A percentile compares a stretch with the other conserved stretches of the same genome.
phyloP scores from a whole-genome alignment of 163 green algal genomes.

The Botryococcus braunii region DNA sequence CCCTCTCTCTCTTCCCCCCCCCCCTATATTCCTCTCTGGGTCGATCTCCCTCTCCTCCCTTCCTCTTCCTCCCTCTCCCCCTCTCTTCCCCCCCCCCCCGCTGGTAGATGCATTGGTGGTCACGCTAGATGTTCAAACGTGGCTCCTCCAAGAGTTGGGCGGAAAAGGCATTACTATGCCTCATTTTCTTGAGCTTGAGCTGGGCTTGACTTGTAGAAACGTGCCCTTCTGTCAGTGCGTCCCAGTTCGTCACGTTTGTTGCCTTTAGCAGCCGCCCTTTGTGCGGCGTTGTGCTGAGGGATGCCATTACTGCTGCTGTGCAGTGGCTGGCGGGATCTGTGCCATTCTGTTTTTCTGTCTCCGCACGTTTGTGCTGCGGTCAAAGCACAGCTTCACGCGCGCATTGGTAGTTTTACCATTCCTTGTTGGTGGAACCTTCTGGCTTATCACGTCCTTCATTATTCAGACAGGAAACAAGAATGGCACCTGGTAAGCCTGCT shows the following conservation, averaged over 20 bases:
- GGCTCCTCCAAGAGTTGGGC: too few relatives aligned
- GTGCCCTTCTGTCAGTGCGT: not conserved
- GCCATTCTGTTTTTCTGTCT: slow-evolving; percentile 32
- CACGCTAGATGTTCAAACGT: too few relatives aligned
- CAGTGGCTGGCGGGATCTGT: slow-evolving; percentile 16
- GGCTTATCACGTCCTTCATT: slow-evolving; percentile 21
- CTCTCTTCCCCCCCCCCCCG: too few relatives aligned
- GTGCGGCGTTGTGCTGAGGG: too few relatives aligned
- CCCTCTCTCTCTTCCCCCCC: too few relatives aligned
- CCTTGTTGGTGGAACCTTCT: slow-evolving; percentile 19
- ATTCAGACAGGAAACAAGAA: slow-evolving; percentile 22
- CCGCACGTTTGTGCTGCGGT: slow-evolving; percentile 12
- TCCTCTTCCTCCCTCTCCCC: too few relatives aligned
- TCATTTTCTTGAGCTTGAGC: not conserved
- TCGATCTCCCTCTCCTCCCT: too few relatives aligned
- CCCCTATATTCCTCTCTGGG: too few relatives aligned
- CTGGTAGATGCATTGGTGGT: too few relatives aligned
- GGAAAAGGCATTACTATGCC: slow-evolving; percentile 9
- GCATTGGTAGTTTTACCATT: slow-evolving; percentile 11
- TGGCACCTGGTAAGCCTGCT: slow-evolving; percentile 13
- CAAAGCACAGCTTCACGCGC: slow-evolving; percentile 11
- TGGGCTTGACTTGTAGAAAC: not conserved
- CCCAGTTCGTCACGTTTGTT: not conserved
- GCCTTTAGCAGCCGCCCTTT: too few relatives aligned
- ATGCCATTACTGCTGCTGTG: too few relatives aligned